Evolutionary conservation across 73 alveolate species (phyloP).

Genomic region (Symbiodinium pilosum): DNA sequence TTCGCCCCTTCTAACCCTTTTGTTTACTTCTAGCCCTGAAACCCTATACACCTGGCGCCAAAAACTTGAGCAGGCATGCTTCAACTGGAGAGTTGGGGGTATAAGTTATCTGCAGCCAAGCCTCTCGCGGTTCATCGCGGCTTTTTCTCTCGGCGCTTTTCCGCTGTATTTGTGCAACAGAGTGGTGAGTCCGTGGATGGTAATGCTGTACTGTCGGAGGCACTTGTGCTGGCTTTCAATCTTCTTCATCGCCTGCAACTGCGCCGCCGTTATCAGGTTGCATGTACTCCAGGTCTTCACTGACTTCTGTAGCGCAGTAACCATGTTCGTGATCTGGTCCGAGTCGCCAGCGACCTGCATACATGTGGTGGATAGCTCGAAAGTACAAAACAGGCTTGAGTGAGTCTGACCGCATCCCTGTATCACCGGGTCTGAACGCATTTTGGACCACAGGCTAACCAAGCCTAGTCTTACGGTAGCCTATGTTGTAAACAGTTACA

Average conservation of each 20-base stretch:
- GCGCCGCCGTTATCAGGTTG: background rate
- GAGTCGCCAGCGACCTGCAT: background rate
- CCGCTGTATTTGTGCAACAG: background rate
- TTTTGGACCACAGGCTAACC: too few species aligned
- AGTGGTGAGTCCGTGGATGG: background rate
- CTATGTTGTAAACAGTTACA: too few species aligned
- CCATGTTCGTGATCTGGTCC: background rate
- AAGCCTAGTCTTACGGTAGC: too few species aligned
- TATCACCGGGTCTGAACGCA: too few species aligned
- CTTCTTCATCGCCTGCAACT: background rate
- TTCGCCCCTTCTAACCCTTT: too few species aligned
- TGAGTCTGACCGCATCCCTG: too few species aligned
- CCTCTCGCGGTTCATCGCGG: background rate
- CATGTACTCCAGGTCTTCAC: background rate
- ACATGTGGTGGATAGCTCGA: too few species aligned
- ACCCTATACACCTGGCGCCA: too few species aligned
- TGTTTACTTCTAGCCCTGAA: too few species aligned
- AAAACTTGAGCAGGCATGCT: too few species aligned
- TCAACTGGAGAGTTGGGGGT: too few species aligned
- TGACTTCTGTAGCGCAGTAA: background rate
- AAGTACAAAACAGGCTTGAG: too few species aligned
- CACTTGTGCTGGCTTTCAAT: background rate
- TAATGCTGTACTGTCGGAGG: background rate
- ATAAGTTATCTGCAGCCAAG: background rate
- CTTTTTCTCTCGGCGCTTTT: background rate